Percentiles rank a stretch among this genome's conserved stretches.
Evolutionary conservation across 352 stramenopile species (phyloP).

Genomic region (Globisporangium perplexum): DNA sequence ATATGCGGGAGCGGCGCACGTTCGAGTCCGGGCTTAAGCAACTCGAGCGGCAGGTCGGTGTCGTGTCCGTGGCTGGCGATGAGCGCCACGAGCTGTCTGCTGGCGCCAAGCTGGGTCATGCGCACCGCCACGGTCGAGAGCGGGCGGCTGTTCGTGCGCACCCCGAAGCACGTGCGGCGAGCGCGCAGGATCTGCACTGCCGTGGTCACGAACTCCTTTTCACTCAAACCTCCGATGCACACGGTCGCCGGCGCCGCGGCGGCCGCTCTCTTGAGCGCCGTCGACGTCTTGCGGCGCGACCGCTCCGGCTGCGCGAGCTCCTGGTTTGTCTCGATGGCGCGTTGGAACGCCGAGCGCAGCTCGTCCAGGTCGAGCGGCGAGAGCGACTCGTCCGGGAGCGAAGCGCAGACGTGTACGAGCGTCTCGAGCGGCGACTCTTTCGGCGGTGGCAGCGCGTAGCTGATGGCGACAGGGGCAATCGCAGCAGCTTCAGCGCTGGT

Average conservation of each 20-base stretch:
- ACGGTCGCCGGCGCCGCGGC: slow-evolving; percentile 4
- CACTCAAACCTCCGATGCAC: slow-evolving; percentile 37
- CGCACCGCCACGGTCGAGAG: slow-evolving; percentile 3
- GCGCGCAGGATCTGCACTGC: slow-evolving; percentile 38
- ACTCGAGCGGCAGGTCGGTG: slow-evolving; percentile 18
- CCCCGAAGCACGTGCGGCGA: slow-evolving; percentile 31
- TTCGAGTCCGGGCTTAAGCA: slow-evolving; percentile 30
- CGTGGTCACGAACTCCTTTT: slow-evolving; percentile 61
- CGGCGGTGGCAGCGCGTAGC: background rate
- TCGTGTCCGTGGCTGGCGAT: slow-evolving; percentile 3
- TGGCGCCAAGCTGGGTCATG: background rate
- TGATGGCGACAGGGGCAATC: background rate
- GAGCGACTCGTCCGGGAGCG: slow-evolving; percentile 31
- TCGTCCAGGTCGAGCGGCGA: slow-evolving; percentile 37
- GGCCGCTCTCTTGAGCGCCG: slow-evolving; percentile 5
- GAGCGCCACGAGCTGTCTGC: background rate
- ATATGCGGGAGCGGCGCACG: background rate
- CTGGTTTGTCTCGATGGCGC: slow-evolving; percentile 30
- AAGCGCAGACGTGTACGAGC: slow-evolving; percentile 25
- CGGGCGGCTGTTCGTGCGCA: slow-evolving; percentile 46
- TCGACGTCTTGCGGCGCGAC: slow-evolving; percentile 2
- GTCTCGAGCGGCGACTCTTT: slow-evolving; percentile 26
- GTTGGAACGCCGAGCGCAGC: slow-evolving; percentile 26
- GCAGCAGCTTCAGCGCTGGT: background rate
- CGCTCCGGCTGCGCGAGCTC: slow-evolving; percentile 7